Evolutionary conservation across 441 rosid species (phyloP).

Genomic region (Arabidopsis lyrata): DNA sequence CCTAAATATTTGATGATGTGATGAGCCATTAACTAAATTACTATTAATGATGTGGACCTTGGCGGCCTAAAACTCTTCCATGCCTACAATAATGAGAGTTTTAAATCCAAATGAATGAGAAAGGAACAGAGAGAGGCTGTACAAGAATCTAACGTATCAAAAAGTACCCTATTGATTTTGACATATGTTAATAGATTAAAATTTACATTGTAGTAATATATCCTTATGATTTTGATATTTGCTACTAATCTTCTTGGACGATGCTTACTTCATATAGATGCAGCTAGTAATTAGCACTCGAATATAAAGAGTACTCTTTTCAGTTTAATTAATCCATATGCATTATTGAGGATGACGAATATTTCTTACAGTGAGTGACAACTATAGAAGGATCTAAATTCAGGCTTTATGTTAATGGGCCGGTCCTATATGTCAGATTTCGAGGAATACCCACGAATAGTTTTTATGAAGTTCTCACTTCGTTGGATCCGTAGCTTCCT

Average conservation of each 20-base stretch:
- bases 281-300: neutral
- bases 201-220: neutral
- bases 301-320: neutral
- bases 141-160: neutral
- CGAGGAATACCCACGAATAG: neutral
- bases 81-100: neutral
- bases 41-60: neutral
- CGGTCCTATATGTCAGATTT: neutral
- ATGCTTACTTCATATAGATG: neutral
- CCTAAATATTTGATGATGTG: too few relatives aligned
- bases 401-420: constrained; percentile 9
- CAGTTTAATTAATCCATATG: neutral
- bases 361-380: neutral
- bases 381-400: neutral
- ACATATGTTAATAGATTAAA: neutral
- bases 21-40: neutral
- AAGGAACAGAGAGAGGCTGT: neutral
- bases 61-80: neutral
- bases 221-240: neutral
- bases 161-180: neutral
- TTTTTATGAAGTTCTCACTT: neutral
- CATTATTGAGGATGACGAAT: neutral
- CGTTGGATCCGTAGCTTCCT: neutral
- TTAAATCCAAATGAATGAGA: neutral
- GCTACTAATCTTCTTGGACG: neutral